Conservation (phyloP, 176 grass and related monocot species). For the Musa beccarii region DNA sequence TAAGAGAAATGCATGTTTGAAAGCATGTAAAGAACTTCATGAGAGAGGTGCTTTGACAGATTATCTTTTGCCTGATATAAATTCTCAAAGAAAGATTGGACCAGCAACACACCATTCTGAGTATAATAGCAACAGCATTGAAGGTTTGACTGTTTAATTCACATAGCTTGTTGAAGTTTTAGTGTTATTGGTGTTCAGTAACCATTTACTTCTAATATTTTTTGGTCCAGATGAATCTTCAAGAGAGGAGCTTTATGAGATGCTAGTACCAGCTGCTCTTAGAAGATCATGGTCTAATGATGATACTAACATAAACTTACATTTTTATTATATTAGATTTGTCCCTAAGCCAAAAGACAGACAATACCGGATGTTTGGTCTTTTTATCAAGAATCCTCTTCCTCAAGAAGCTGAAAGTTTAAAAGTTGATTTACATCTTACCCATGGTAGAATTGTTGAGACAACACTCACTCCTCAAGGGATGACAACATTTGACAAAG, state of each 20-base stretch:
- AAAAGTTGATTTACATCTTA: conserved; percentile 75
- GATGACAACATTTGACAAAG: conserved; percentile 43
- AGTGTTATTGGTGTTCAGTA: conserved; percentile 6
- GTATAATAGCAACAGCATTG: conserved; percentile 25
- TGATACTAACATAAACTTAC: conserved; percentile 42
- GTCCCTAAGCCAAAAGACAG: conserved; percentile 67
- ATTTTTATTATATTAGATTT: conserved; percentile 82
- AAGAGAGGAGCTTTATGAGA: conserved; percentile 82
- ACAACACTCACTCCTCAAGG: conserved; percentile 58
- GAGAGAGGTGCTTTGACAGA: conserved; percentile 71
- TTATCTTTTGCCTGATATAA: conserved; percentile 74
- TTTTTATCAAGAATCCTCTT: conserved; percentile 65
- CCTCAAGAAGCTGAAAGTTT: conserved; percentile 74
- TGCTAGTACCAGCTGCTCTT: conserved; percentile 62
- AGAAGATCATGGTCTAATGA: conserved; percentile 36
- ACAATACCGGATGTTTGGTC: conserved; percentile 78
- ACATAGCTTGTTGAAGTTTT: background rate
- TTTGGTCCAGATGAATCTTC: conserved; percentile 61
- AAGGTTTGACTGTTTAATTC: conserved; percentile 33
- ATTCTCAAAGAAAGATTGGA: conserved; percentile 42
- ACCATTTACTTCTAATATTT: conserved; percentile 26
- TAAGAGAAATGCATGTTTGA: conserved; percentile 78
- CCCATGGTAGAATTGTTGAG: conserved; percentile 67
- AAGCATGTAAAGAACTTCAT: conserved; percentile 73
- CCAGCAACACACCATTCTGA: conserved; percentile 25